A percentile compares a stretch with the other conserved stretches of the same genome.
phyloP scores from a whole-genome alignment of 257 asterid genomes.

The Nicotiana otophora region DNA sequence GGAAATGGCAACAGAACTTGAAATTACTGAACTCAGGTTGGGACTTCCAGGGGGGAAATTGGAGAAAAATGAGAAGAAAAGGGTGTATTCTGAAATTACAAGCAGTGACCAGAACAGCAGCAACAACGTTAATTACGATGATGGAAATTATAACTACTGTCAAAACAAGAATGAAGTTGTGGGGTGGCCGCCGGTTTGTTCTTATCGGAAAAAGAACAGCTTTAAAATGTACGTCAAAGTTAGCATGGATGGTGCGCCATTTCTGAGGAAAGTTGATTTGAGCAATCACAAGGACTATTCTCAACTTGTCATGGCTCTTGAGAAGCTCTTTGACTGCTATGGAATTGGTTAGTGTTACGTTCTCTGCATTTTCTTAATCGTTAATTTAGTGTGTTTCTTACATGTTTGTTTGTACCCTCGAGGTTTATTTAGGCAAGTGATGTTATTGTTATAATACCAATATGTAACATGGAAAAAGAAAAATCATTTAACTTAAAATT shows the following conservation, averaged over 20 bases:
- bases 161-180: constrained; percentile 39
- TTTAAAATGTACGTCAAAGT: constrained; percentile 63
- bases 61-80: constrained; percentile 40
- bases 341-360: constrained; percentile 40
- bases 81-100: constrained; percentile 39
- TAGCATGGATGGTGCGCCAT: constrained; percentile 89
- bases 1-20: constrained; percentile 49
- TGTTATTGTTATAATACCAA: too few species aligned
- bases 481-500: too few species aligned
- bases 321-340: constrained; percentile 51
- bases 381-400: not conserved
- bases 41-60: constrained; percentile 61
- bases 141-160: not conserved
- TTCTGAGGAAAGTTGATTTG: constrained; percentile 70
- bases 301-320: constrained; percentile 55
- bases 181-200: constrained; percentile 94
- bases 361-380: not conserved
- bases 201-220: constrained; percentile 44
- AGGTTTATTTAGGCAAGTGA: not conserved
- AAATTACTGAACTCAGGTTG: constrained; percentile 70
- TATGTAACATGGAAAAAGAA: too few species aligned
- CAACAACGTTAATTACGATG: not conserved
- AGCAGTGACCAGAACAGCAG: constrained; percentile 11
- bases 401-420: not conserved
- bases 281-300: constrained; percentile 35